Base-by-base conservation (phyloP, 176 grass and related monocot species). In the Carex kokanica region DNA sequence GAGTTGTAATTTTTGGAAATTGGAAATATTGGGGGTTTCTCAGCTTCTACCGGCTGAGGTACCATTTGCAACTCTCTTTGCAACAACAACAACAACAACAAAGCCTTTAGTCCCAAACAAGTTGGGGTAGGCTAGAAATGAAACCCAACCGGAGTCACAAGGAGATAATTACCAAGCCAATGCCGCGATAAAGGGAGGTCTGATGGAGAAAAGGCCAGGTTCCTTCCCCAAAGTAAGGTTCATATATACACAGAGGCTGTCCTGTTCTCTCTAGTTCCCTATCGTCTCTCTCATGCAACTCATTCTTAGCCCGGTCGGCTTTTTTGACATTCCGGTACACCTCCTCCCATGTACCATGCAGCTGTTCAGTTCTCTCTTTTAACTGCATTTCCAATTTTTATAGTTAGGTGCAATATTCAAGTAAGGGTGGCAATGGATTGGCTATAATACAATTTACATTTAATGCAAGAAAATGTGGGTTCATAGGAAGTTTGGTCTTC, bases 161-260 rank as follows among this genome's bases (percentile, higher is more conserved):
- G 31, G 45, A 77, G 81, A 18, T 83, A 85, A 81, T 92, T 95
- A 99, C 97, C 87, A 99, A 75, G 77, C 97, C 86, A 91, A 99
- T 93, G 88, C 97, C 97, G 74, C 93, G 91, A 83, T 99, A 99
- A 78, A 99, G 88, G 43, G 93, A 92, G 41, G 85, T 89, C 60
- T 86, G 89, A 86, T 99, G 97, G 20, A 99, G 89, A 93, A 99
- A 99, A 43, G 89, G 87, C 93, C 97, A 99, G 47, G 86, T 88
- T 47, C 91, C 97, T 67, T 99, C 91, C 72, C 97, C 97, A 90
- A 92, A 94, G 90, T 96, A 96, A 75, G 97, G 93, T 74, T 99
- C 97, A 34, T 99, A 99, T 91, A 99, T 96, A 89, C 93, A 99
- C 74, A 99, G 80, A 71, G 81, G 97, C 62, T 99, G 97, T 74